These are phyloP conservation scores for Trichoderma sp. DNA, from an alignment of 2,329 filamentous ascomycete genomes.

Conservation along the genomic window DNA sequence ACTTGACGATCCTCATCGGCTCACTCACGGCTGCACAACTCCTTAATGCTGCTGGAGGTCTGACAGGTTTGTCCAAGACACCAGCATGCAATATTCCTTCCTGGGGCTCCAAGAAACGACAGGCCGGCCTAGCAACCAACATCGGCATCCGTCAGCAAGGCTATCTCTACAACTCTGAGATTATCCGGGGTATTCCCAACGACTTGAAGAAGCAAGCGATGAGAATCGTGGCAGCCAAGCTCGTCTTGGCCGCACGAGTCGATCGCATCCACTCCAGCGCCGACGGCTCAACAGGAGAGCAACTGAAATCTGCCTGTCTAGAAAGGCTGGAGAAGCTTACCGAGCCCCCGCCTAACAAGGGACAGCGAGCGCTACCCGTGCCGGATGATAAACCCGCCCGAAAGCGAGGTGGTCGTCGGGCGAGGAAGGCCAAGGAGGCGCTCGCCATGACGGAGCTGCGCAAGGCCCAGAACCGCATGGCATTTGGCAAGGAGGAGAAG, in stretches of 20 bases:
- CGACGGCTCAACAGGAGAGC: conserved; percentile 79
- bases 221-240: conserved; percentile 89
- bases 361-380: conserved; percentile 78
- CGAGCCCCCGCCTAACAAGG: conserved; percentile 86
- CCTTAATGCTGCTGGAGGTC: conserved; percentile 88
- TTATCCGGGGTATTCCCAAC: conserved; percentile 79
- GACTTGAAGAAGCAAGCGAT: conserved; percentile 92
- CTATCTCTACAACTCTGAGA: conserved; percentile 86
- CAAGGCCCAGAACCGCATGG: conserved; percentile 94
- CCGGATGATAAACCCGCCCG: conserved; percentile 93
- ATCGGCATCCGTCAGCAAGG: conserved; percentile 88
- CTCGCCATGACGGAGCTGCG: conserved; percentile 95
- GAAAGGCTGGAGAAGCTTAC: conserved; percentile 89
- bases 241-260: conserved; percentile 87
- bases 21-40: conserved; percentile 92
- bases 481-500: conserved; percentile 91
- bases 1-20: conserved; percentile 85
- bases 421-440: conserved; percentile 92
- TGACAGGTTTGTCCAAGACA: conserved; percentile 85
- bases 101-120: conserved; percentile 84
- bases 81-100: conserved; percentile 90
- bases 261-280: conserved; percentile 80
- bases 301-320: conserved; percentile 77
- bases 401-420: conserved; percentile 87
- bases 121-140: conserved; percentile 86